These are phyloP conservation scores for Sanguinoderma infundibulare DNA, from an alignment of 1,284 basidiomycete species.

Conservation along the genomic window DNA sequence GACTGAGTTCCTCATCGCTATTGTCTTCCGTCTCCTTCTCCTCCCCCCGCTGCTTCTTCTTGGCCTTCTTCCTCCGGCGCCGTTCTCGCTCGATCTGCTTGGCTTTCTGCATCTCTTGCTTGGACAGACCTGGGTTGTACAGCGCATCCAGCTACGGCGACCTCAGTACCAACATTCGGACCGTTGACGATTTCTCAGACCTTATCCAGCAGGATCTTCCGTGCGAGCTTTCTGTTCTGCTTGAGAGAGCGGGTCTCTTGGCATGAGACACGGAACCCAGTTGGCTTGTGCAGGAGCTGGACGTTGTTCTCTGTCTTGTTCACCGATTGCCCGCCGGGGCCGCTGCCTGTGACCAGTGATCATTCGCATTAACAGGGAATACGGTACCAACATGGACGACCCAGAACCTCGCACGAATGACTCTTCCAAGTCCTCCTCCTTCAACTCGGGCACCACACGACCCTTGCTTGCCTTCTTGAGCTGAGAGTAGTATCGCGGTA, in stretches of 20 bases:
- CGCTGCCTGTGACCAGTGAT: constrained; percentile 60
- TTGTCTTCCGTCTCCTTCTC: constrained; percentile 21
- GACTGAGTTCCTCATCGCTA: not conserved
- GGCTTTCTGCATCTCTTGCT: constrained; percentile 65
- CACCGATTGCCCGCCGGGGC: constrained; percentile 84
- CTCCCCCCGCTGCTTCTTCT: constrained; percentile 32
- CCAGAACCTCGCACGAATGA: constrained; percentile 72
- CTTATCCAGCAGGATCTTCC: constrained; percentile 71
- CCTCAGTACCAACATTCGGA: not conserved
- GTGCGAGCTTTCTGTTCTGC: constrained; percentile 72
- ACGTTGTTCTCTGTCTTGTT: constrained; percentile 88
- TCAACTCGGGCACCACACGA: constrained; percentile 65
- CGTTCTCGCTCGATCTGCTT: constrained; percentile 76
- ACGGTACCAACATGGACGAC: constrained; percentile 15
- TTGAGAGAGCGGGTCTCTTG: constrained; percentile 79
- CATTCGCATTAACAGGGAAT: constrained; percentile 21
- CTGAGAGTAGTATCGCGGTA: constrained; percentile 60
- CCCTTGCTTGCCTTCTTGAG: constrained; percentile 69
- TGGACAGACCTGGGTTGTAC: constrained; percentile 77
- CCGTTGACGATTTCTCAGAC: constrained; percentile 42
- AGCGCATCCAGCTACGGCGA: constrained; percentile 64
- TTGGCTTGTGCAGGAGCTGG: constrained; percentile 79
- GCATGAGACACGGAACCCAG: constrained; percentile 75
- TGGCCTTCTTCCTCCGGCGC: constrained; percentile 65
- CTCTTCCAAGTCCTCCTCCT: constrained; percentile 77